Evolutionary conservation across 306 rosid genomes (phyloP), one percentile per base, ranked within the genome.

Genomic region (Macrotyloma uniflorum): DNA sequence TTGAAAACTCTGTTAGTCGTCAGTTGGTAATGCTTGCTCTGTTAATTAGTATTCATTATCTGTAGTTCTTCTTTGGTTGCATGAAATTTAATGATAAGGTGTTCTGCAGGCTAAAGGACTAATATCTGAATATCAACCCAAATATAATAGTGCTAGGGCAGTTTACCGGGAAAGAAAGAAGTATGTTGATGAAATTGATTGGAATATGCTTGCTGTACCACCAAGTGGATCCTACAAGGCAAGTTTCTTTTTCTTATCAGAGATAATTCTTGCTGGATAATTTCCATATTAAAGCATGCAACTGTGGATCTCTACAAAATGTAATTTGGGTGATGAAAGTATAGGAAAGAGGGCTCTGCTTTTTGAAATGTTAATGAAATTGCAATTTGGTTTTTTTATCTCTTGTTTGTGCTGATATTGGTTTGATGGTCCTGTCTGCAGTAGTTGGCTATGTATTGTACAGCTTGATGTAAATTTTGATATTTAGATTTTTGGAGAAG

Each of bases 171-270:
- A 94, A 90, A 78, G 92, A 79, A 94, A 94, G 87, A 94, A 94
- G 86, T 91, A 87, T 69, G 79, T 92, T 30, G 98, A 94, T 42
- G 97, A 88, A 85, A 89, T 92, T 69, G 98, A 94, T 80, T 87
- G 89, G 91, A 94, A 92, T 77, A 86, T 91, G 91, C 97, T 94
- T 80, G 97, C 98, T 51, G 90, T 94, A 72, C 98, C 98, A 72
- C 95, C 98, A 75, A 89, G 91, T 74, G 96, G 98, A 82, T 91
- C 97, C 38, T 64, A 71, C 77, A 94, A 94, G 97, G 98, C 61
- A 88, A 87, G 26, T 63, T 78, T 87, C 77, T 57, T 65, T 70
- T 71, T 53, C 38, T 43, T 82, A 42, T 36, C 33, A 50, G 26
- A 8, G 20, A 30, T 26, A 51, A 38, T 45, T 42, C 5, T 59